These are phyloP conservation scores for Starmerella vitae DNA, from an alignment of 805 yeast species.

Conservation along the genomic window DNA sequence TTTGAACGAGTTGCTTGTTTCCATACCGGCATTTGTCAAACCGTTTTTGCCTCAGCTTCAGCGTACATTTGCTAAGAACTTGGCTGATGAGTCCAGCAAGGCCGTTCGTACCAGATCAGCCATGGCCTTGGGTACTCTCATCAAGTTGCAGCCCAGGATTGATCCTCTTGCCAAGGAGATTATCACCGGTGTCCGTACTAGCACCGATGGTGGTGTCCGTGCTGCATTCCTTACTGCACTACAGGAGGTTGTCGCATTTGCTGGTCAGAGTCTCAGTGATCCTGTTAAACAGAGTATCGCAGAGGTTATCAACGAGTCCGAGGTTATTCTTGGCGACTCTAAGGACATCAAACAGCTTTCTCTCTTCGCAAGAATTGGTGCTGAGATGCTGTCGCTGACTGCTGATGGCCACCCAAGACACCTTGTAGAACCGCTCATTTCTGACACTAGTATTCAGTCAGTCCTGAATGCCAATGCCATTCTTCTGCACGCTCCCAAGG, in stretches of 20 bases:
- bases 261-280: conserved; percentile 67
- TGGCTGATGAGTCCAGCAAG: conserved; percentile 65
- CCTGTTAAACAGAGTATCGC: conserved; percentile 55
- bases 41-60: conserved; percentile 97
- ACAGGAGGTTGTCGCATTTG: conserved; percentile 64
- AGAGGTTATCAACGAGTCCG: conserved; percentile 60
- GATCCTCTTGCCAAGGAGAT: conserved; percentile 84
- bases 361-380: conserved; percentile 35
- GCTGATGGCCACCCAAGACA: conserved; percentile 27
- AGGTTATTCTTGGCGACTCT: conserved; percentile 29
- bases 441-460: conserved; percentile 10
- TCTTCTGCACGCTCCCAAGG: conserved; percentile 22
- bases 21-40: conserved; percentile 79
- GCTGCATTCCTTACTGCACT: conserved; percentile 70
- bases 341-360: conserved; percentile 29
- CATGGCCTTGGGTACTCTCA: conserved; percentile 72
- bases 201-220: conserved; percentile 59
- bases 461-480: conserved; percentile 24
- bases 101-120: conserved; percentile 74
- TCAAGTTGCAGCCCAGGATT: conserved; percentile 80
- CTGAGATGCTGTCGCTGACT: conserved; percentile 32
- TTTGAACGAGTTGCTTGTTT: conserved; percentile 57
- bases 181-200: conserved; percentile 52
- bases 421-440: conserved; percentile 18
- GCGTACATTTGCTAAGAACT: conserved; percentile 86